Conservation (phyloP, 768 basidiomycete species). For the Asterophora lycoperdoides region DNA sequence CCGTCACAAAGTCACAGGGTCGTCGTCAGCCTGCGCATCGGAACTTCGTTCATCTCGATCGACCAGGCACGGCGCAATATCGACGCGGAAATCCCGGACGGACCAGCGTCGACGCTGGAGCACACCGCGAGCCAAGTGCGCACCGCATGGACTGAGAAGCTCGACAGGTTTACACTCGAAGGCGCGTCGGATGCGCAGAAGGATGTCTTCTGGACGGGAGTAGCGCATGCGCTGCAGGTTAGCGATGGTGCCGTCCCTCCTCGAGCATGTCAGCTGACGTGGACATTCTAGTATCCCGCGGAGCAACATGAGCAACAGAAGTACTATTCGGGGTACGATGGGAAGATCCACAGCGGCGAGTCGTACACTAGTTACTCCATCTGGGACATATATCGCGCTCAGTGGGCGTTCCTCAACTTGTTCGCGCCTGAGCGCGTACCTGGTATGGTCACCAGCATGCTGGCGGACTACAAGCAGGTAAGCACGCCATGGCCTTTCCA, state of each 20-base stretch:
- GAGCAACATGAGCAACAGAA: conserved; percentile 61
- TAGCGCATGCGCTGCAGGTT: conserved; percentile 62
- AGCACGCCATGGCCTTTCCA: conserved; percentile 3
- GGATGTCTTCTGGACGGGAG: conserved; percentile 54
- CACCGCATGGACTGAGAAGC: conserved; percentile 52
- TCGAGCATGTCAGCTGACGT: background rate
- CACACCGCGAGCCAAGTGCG: conserved; percentile 46
- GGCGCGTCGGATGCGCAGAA: conserved; percentile 46
- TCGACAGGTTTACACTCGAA: conserved; percentile 46
- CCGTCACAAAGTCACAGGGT: conserved; percentile 28
- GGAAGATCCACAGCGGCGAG: conserved; percentile 46
- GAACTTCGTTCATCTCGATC: conserved; percentile 71
- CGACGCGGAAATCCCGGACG: conserved; percentile 44
- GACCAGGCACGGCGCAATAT: conserved; percentile 56
- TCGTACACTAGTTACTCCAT: conserved; percentile 81
- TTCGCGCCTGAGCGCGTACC: conserved; percentile 74
- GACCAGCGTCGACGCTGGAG: conserved; percentile 36
- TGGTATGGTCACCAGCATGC: conserved; percentile 75
- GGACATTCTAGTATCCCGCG: conserved; percentile 58
- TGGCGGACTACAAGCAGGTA: conserved; percentile 72
- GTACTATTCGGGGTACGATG: conserved; percentile 80
- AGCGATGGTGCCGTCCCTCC: background rate
- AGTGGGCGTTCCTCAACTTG: conserved; percentile 76
- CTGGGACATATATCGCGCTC: conserved; percentile 79
- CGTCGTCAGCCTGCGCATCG: conserved; percentile 62